A percentile compares a stretch with the other conserved stretches of the same genome.
These are phyloP conservation scores for Phytophthora sp. DNA, from an alignment of 352 stramenopile species.

Conservation along the genomic window DNA sequence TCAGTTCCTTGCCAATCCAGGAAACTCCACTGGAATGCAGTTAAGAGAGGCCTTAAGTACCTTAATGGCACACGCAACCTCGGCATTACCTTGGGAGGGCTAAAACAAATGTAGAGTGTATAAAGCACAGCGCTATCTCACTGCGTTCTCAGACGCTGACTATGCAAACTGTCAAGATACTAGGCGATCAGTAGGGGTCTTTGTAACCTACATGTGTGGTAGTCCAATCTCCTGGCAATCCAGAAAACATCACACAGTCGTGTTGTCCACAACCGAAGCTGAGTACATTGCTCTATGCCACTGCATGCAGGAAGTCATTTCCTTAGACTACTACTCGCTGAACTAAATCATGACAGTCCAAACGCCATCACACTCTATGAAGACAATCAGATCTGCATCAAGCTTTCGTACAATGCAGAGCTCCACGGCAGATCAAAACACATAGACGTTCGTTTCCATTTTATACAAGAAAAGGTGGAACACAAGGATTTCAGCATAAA, in stretches of 20 bases:
- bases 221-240: constrained; percentile 33
- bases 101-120: constrained; percentile 1
- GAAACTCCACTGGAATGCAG: neutral
- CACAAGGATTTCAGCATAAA: too few relatives aligned
- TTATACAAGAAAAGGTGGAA: too few relatives aligned
- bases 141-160: constrained; percentile 22
- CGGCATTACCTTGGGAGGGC: constrained; percentile 21
- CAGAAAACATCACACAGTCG: constrained; percentile 29
- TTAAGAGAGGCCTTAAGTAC: constrained; percentile 4
- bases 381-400: constrained; percentile 48
- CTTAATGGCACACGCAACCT: constrained; percentile 18
- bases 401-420: constrained; percentile 37
- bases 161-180: constrained; percentile 32
- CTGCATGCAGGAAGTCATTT: too few relatives aligned
- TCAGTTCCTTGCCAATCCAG: neutral
- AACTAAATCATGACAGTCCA: too few relatives aligned
- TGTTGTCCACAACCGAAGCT: constrained; percentile 22
- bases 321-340: too few relatives aligned
- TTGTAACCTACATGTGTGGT: constrained; percentile 20
- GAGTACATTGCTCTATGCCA: too few relatives aligned
- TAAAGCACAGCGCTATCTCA: constrained; percentile 3
- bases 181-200: too few relatives aligned
- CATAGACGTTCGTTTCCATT: constrained; percentile 26
- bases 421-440: constrained; percentile 43
- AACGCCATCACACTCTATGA: constrained; percentile 23